A percentile compares a stretch with the other conserved stretches of the same genome.
Conservation (phyloP, 306 rosid genomes). For the Sesbania bispinosa region DNA sequence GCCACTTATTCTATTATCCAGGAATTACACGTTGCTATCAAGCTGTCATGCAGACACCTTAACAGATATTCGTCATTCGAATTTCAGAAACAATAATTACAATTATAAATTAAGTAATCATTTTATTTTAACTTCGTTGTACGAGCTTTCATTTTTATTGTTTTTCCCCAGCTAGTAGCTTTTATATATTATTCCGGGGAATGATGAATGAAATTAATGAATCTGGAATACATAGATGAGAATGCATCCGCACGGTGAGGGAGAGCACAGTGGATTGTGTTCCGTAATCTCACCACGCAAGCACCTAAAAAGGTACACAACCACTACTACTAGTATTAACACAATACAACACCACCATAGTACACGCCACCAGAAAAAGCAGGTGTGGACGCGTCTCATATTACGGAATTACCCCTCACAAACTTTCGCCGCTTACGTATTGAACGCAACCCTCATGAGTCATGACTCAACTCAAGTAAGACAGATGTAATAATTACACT, state of each 20-base stretch:
- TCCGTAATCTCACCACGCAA: background rate
- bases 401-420: constrained; percentile 38
- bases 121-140: too few species aligned
- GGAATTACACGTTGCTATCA: background rate
- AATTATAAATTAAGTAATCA: too few species aligned
- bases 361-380: constrained; percentile 54
- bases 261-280: background rate
- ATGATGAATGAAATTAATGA: background rate
- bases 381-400: background rate
- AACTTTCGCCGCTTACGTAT: background rate
- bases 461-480: too few species aligned
- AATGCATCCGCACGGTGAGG: constrained; percentile 22
- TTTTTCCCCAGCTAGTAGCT: too few species aligned
- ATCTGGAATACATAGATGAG: background rate
- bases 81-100: too few species aligned
- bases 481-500: background rate
- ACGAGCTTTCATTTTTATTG: too few species aligned
- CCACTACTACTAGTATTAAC: constrained; percentile 39
- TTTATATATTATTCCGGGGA: too few species aligned
- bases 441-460: background rate
- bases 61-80: too few species aligned
- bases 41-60: too few species aligned
- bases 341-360: constrained; percentile 35
- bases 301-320: constrained; percentile 31
- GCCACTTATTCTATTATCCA: too few species aligned